A percentile compares a stretch with the other conserved stretches of the same genome.
phyloP scores from a whole-genome alignment of 208 protist species.

The Leishmania mexicana region DNA sequence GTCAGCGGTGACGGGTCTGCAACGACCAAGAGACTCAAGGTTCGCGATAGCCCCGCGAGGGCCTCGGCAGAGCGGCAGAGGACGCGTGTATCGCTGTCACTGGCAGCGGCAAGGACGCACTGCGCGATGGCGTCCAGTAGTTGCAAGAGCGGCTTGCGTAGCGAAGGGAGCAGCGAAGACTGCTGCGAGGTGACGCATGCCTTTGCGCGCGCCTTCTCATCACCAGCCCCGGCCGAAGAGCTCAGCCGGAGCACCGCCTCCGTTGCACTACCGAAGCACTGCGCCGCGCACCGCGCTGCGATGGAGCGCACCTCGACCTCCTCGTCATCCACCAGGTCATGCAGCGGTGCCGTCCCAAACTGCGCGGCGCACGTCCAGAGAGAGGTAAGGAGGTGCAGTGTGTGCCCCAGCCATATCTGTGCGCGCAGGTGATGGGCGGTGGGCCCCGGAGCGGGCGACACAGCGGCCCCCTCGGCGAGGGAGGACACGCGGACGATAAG shows the following conservation, averaged over 20 bases:
- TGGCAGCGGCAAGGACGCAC: constrained; percentile 36
- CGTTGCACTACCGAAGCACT: constrained; percentile 33
- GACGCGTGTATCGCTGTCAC: constrained; percentile 53
- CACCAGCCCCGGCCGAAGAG: constrained; percentile 14
- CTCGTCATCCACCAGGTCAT: constrained; percentile 42
- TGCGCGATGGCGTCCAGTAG: constrained; percentile 43
- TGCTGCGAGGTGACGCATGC: neutral
- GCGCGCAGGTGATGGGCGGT: constrained; percentile 6
- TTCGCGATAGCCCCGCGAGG: constrained; percentile 52
- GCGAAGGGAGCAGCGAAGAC: constrained; percentile 6
- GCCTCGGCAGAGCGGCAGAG: constrained; percentile 53
- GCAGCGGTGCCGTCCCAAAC: constrained; percentile 32
- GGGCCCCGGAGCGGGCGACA: neutral
- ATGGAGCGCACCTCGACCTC: constrained; percentile 71
- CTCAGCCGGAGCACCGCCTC: constrained; percentile 38
- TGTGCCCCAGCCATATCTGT: constrained; percentile 19
- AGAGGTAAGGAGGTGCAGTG: constrained; percentile 33
- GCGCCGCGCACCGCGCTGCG: constrained; percentile 38
- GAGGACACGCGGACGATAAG: constrained; percentile 36
- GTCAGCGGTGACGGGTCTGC: constrained; percentile 18
- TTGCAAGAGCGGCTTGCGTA: constrained; percentile 16
- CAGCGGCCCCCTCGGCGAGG: neutral
- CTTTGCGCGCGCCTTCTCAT: neutral
- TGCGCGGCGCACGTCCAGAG: constrained; percentile 27
- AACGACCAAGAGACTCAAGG: constrained; percentile 52